Evolutionary conservation across 352 stramenopile genomes (phyloP).

Genomic region (Phytopythium ostracodes): DNA sequence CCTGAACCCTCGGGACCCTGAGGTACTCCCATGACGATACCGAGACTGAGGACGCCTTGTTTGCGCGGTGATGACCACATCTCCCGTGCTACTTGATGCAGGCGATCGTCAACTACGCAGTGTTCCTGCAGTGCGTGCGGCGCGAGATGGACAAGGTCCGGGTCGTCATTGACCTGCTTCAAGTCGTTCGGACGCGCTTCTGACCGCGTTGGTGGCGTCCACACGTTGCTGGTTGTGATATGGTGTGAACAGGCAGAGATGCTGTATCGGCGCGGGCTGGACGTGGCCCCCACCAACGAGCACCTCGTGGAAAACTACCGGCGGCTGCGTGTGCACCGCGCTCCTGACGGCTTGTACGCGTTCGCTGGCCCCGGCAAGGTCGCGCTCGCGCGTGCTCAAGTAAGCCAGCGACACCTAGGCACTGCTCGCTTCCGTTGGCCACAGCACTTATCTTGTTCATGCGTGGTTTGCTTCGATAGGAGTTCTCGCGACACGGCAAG

Average conservation of each 20-base stretch:
- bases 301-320: slow-evolving; percentile 55
- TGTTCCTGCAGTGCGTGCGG: slow-evolving; percentile 53
- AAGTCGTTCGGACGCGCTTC: neutral
- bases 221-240: neutral
- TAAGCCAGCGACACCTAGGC: slow-evolving; percentile 10
- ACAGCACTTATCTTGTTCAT: neutral
- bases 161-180: neutral
- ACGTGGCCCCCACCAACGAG: slow-evolving; percentile 43
- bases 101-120: slow-evolving; percentile 58
- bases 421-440: neutral
- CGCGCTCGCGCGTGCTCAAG: slow-evolving; percentile 30
- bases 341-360: slow-evolving; percentile 43
- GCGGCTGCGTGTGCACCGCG: slow-evolving; percentile 46
- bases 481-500: slow-evolving; percentile 11
- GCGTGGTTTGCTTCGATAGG: slow-evolving; percentile 4
- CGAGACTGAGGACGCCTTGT: neutral
- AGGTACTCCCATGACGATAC: slow-evolving; percentile 23
- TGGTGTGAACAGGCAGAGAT: slow-evolving; percentile 34
- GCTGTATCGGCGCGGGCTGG: slow-evolving; percentile 62
- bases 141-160: slow-evolving; percentile 60
- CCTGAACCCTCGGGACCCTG: slow-evolving; percentile 40
- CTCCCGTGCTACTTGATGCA: slow-evolving; percentile 15
- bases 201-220: neutral
- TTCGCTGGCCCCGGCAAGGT: slow-evolving; percentile 46
- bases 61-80: neutral